These are phyloP conservation scores for Emergomyces africanus DNA, from an alignment of 2,329 filamentous ascomycete genomes.

Conservation along the genomic window DNA sequence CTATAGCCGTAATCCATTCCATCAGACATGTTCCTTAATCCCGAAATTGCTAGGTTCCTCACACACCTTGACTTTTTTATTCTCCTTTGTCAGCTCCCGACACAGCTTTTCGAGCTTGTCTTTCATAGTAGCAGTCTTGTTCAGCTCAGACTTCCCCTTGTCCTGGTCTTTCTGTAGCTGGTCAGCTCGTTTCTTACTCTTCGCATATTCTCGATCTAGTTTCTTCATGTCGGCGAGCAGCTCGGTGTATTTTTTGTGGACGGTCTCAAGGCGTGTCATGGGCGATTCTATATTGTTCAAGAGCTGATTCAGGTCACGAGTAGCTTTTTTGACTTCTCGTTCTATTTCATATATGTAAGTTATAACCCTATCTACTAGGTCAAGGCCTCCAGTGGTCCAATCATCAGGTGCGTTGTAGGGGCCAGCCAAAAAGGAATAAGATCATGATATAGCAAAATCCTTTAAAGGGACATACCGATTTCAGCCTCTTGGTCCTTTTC, in stretches of 20 bases:
- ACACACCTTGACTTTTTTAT: slow-evolving; percentile 90
- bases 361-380: background rate
- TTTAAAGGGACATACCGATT: slow-evolving; percentile 55
- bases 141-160: slow-evolving; percentile 71
- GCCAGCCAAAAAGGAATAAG: background rate
- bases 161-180: slow-evolving; percentile 96
- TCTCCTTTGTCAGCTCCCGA: slow-evolving; percentile 86
- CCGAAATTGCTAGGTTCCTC: background rate
- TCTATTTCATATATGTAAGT: slow-evolving; percentile 43
- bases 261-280: slow-evolving; percentile 77
- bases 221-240: slow-evolving; percentile 91
- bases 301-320: slow-evolving; percentile 75
- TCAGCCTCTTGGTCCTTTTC: slow-evolving; percentile 94
- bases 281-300: slow-evolving; percentile 82
- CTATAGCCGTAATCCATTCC: slow-evolving; percentile 30
- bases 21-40: slow-evolving; percentile 6
- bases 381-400: background rate
- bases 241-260: slow-evolving; percentile 85
- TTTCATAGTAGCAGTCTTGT: slow-evolving; percentile 80
- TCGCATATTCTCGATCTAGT: slow-evolving; percentile 82
- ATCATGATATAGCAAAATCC: background rate
- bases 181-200: slow-evolving; percentile 91
- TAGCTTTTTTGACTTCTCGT: slow-evolving; percentile 87
- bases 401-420: background rate
- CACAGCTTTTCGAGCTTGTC: slow-evolving; percentile 96